Evolutionary conservation across 176 grass and related monocot genomes (phyloP).

Genomic region (Oropetium thomaeum): DNA sequence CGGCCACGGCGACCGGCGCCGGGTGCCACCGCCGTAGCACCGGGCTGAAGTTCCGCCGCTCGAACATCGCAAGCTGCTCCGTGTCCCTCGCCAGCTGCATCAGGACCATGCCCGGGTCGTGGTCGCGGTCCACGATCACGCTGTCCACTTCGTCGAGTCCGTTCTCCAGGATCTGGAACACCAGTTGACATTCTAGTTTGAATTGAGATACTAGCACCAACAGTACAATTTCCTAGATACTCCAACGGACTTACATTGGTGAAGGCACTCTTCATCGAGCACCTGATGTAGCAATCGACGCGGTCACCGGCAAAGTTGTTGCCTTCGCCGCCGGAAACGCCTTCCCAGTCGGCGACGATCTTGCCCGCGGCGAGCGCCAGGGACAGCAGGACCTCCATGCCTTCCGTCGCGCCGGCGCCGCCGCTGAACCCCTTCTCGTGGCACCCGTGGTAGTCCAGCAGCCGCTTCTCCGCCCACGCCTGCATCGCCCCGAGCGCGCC

Average conservation of each 20-base stretch:
- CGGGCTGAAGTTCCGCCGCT: constrained; percentile 70
- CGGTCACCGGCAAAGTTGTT: constrained; percentile 40
- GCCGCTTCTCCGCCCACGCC: constrained; percentile 80
- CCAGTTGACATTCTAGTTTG: too few relatives aligned
- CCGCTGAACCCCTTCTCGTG: constrained; percentile 45
- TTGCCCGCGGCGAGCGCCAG: constrained; percentile 50
- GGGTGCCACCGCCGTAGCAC: constrained; percentile 69
- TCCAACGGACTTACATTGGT: constrained; percentile 42
- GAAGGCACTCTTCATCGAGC: constrained; percentile 80
- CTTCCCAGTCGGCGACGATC: constrained; percentile 50
- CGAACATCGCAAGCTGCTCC: constrained; percentile 59
- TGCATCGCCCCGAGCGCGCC: constrained; percentile 61
- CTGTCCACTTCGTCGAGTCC: constrained; percentile 42
- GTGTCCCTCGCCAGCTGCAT: constrained; percentile 62
- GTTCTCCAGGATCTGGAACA: constrained; percentile 60
- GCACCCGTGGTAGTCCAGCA: constrained; percentile 76
- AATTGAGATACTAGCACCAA: background rate
- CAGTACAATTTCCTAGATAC: background rate
- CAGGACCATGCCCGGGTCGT: constrained; percentile 57
- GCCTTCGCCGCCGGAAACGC: background rate
- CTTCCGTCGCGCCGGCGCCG: background rate
- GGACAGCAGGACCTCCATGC: constrained; percentile 68
- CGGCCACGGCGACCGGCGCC: constrained; percentile 52
- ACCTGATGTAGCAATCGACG: constrained; percentile 75
- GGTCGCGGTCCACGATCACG: constrained; percentile 51